These are phyloP conservation scores for Dictyophora rubrovolvata DNA, from an alignment of 768 basidiomycete genomes.

Conservation along the genomic window DNA sequence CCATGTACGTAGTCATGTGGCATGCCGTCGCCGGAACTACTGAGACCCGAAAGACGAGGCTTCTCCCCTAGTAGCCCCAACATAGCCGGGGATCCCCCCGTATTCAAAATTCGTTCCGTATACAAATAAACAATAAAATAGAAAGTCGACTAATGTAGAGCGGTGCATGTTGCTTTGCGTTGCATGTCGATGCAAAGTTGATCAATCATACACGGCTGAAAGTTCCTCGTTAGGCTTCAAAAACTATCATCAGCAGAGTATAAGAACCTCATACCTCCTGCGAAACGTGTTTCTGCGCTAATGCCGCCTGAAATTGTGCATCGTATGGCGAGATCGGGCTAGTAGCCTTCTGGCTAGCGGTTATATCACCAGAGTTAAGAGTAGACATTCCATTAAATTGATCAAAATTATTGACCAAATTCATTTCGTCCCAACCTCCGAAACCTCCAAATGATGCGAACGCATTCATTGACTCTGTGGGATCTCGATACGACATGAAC, in stretches of 20 bases:
- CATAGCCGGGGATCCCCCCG: too few species aligned
- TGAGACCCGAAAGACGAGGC: too few species aligned
- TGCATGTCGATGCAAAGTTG: conserved; percentile 7
- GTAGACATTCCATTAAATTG: conserved; percentile 24
- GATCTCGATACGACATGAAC: conserved; percentile 70
- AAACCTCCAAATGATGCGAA: conserved; percentile 11
- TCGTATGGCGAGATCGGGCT: conserved; percentile 14
- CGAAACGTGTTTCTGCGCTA: not conserved
- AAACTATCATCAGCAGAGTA: too few species aligned
- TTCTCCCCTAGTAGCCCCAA: too few species aligned
- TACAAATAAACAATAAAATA: not conserved
- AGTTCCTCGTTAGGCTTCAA: not conserved
- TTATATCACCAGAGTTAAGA: conserved; percentile 29
- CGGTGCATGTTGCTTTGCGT: conserved; percentile 8
- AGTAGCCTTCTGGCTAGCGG: conserved; percentile 45
- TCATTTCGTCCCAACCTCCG: conserved; percentile 16
- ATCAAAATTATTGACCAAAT: conserved; percentile 30
- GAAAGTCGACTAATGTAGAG: not conserved
- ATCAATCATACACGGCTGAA: conserved; percentile 4
- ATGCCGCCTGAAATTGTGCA: not conserved
- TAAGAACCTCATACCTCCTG: not conserved
- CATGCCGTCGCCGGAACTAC: too few species aligned
- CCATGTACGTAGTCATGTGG: too few species aligned
- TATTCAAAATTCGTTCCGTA: not conserved
- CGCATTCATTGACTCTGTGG: conserved; percentile 16